Base-by-base conservation (phyloP, 352 stramenopile species). In the Hyaloperonospora brassicae region DNA sequence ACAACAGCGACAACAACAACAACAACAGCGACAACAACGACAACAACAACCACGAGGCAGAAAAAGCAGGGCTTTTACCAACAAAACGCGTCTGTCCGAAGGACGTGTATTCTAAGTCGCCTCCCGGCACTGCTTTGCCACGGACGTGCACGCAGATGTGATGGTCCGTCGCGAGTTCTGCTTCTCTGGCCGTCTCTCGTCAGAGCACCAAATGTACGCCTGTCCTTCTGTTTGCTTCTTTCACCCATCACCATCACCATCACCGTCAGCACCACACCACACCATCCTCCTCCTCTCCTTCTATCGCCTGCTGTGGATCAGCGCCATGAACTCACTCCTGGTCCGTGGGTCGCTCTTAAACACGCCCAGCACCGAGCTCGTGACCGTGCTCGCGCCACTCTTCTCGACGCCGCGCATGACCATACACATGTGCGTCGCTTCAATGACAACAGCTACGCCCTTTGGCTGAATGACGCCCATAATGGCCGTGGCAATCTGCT, bases 341-440 rank as follows among this genome's bases (percentile, higher is more conserved):
- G 84, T 93, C 43, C 84, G 80, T 42, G 82, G 77, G 74, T 99
- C 93, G 21, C 70, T 92, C 76, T 98, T 90, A 76, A 99, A 99
- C 72, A 84, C 95, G 24, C 97, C 97, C 17, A 98, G 76, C 23
- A 99, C 89, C 47, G 88, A 97, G 68, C 88, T 98, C 4, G 97
- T 99, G 45, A 98, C 84, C 0, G 97, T 99, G 23, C 77, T 96
- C 10, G 95, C 86, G 6, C 93, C 93, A 27, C 93, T 93, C 69
- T 99, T 99, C 68, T 99, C 90, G 4, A 99, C 97, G 42, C 97
- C 97, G 30, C 97, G 86, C 95, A 99, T 99, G 35, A 97, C 86
- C 97, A 99, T 99, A 76, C 97, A 99, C 89, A 99, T 98, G 79
- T 99, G 97, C 34, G 83, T 96, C 35, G 93, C 92, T 70, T 99